Conservation (phyloP, 768 basidiomycete genomes). For the Cystofilobasidium capitatum region DNA sequence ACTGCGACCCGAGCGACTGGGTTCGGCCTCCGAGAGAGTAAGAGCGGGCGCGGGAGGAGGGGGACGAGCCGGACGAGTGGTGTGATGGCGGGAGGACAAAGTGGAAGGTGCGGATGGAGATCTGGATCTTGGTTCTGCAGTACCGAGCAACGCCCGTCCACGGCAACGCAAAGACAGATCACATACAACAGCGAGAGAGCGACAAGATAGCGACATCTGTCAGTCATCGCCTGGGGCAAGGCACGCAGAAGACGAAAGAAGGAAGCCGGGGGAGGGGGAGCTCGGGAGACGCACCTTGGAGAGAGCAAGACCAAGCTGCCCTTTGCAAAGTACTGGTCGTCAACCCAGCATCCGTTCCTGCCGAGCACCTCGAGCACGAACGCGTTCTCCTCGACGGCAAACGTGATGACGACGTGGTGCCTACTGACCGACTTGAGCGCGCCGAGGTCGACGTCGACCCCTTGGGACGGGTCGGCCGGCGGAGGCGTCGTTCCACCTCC, state of each 20-base stretch:
- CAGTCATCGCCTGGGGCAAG: neutral
- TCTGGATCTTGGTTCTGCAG: slow-evolving; percentile 83
- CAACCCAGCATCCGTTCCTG: slow-evolving; percentile 97
- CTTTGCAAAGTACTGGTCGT: slow-evolving; percentile 87
- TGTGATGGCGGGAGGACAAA: slow-evolving; percentile 75
- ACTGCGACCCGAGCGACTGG: neutral
- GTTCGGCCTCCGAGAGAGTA: neutral
- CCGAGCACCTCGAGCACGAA: slow-evolving; percentile 86
- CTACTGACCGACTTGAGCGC: slow-evolving; percentile 96
- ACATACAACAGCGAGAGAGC: neutral
- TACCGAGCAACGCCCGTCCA: slow-evolving; percentile 21
- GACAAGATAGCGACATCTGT: neutral
- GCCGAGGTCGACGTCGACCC: slow-evolving; percentile 64
- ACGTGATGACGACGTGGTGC: slow-evolving; percentile 88
- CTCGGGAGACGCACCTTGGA: slow-evolving; percentile 55
- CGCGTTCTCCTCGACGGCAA: slow-evolving; percentile 76
- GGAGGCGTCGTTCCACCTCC: neutral
- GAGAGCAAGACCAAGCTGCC: slow-evolving; percentile 75
- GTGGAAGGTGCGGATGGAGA: slow-evolving; percentile 91
- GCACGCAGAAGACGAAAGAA: neutral
- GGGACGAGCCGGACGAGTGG: neutral
- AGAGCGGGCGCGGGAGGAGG: neutral
- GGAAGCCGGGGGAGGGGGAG: neutral
- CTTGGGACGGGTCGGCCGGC: slow-evolving; percentile 5
- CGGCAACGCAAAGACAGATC: too few species aligned